Base-by-base conservation (phyloP, 2,329 filamentous ascomycete species). In the Talaromyces sp. region DNA sequence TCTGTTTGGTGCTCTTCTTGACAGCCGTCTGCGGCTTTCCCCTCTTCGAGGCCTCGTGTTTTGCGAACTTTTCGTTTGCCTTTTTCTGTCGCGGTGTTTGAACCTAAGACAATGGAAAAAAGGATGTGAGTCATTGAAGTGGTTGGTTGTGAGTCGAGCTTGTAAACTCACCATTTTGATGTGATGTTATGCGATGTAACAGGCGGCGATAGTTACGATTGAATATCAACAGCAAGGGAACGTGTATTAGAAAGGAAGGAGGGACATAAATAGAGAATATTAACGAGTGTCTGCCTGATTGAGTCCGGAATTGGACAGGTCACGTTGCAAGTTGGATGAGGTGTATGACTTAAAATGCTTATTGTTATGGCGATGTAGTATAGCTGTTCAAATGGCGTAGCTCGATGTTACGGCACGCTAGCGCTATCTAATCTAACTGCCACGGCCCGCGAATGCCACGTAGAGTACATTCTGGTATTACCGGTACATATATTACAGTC, bases 51-150 rank as follows among this genome's bases (percentile, higher is more conserved):
- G 84, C 84, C 73, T 89, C 85, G 67, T 79, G 76, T 70, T 84
- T 83, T 61, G 87, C 87, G 72, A 83, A 89, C 68, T 81, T 82
- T 66, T 86, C 84, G 75, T 89, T 89, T 50, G 87, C 87, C 70
- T 82, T 82, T 67, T 86, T 85, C 79, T 89, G 87, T 73, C 87
- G 84, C 35, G 87, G 87, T 69, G 87, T 89, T 84, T 89, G 87
- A 31, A 83, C 84, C 85, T 87, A 60, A n/a, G 27, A 41, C 3
- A 3, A 22, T 1, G 7, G 10, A 11, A 37, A 22, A 31, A 10
- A 37, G 13, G 9, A 37, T 11, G 7, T 6, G 13, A 43, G 39
- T 59, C 10, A 58, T 35, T 24, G 22, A 14, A 41, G 14, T 27
- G 35, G 33, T 4, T 13, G 19, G 22, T 5, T 5, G 13, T 43